phyloP scores from a whole-genome alignment of 371 early-diverging fungal genomes.

The Thermomucor indicae-seudaticae region DNA sequence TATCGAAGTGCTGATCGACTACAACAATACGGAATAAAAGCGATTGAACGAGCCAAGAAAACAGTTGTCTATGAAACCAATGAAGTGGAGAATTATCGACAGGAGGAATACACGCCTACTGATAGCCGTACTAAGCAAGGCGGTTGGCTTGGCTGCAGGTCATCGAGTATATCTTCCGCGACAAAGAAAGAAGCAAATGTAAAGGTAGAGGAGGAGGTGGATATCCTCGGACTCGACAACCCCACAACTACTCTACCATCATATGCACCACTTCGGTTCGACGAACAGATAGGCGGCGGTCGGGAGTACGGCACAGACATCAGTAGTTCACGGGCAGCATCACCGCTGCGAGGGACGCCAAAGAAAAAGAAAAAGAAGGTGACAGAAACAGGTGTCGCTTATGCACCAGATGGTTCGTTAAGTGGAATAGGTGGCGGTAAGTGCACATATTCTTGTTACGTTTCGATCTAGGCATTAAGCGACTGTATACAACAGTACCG shows the following conservation, averaged over 20 bases:
- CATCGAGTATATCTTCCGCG: conserved; percentile 5
- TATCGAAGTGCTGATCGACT: conserved; percentile 68
- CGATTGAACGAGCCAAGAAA: conserved; percentile 59
- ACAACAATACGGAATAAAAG: conserved; percentile 47
- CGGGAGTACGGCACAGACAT: too few relatives aligned
- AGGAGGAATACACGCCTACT: conserved; percentile 9
- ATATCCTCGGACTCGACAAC: conserved; percentile 46
- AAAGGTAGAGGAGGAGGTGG: conserved; percentile 46
- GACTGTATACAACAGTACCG: not conserved
- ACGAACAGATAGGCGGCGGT: conserved; percentile 8
- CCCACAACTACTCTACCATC: conserved; percentile 10
- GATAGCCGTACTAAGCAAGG: not conserved
- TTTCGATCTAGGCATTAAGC: not conserved
- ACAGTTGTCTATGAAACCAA: conserved; percentile 39
- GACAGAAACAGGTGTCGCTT: conserved; percentile 36
- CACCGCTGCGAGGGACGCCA: conserved; percentile 16
- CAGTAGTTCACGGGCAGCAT: conserved; percentile 25
- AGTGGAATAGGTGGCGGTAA: conserved; percentile 38
- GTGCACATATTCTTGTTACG: not conserved
- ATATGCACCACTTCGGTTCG: conserved; percentile 26
- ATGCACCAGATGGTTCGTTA: conserved; percentile 44
- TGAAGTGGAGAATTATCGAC: not conserved
- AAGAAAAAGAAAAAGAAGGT: conserved; percentile 50
- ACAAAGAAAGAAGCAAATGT: conserved; percentile 8
- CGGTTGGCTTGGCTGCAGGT: not conserved